A percentile compares a stretch with the other conserved stretches of the same genome.
Conservation (phyloP, 2,329 filamentous ascomycete species). For the Metarhizium rileyi region DNA sequence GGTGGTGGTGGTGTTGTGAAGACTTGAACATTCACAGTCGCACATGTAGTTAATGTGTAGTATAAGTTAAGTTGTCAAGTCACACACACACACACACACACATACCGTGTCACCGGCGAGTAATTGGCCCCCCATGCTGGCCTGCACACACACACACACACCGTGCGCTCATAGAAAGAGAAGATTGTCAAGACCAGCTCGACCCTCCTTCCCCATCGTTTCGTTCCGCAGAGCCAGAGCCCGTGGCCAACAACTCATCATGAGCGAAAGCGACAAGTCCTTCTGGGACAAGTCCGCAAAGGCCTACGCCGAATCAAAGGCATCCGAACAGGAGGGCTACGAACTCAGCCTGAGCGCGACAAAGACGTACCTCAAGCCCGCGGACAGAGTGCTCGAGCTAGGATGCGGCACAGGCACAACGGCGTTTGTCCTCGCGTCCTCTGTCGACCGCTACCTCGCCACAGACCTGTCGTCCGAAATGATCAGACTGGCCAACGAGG, state of each 20-base stretch:
- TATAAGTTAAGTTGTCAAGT: too few relatives aligned
- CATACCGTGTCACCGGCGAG: too few relatives aligned
- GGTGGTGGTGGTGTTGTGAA: too few relatives aligned
- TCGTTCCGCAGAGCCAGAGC: too few relatives aligned
- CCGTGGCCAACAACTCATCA: background rate
- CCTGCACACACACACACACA: too few relatives aligned
- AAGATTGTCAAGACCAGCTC: too few relatives aligned
- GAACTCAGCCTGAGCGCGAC: slow-evolving; percentile 9
- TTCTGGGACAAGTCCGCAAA: slow-evolving; percentile 9
- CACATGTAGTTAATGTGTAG: too few relatives aligned
- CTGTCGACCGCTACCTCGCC: slow-evolving; percentile 7
- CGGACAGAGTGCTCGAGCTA: slow-evolving; percentile 10
- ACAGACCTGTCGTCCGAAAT: slow-evolving; percentile 10
- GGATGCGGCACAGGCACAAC: slow-evolving; percentile 12
- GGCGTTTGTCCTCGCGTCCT: slow-evolving; percentile 9
- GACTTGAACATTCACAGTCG: too few relatives aligned
- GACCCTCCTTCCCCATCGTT: too few relatives aligned
- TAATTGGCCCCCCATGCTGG: too few relatives aligned
- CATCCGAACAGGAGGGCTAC: slow-evolving; percentile 11
- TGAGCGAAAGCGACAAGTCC: slow-evolving; percentile 3
- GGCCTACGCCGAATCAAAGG: slow-evolving; percentile 7
- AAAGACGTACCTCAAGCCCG: slow-evolving; percentile 4
- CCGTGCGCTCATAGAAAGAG: too few relatives aligned
- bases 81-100: too few relatives aligned
- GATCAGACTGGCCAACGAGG: slow-evolving; percentile 7